Percentiles rank a stretch among this genome's conserved stretches.
These are phyloP conservation scores for Fusarium domesticum DNA, from an alignment of 2,329 filamentous ascomycete genomes.

Conservation along the genomic window DNA sequence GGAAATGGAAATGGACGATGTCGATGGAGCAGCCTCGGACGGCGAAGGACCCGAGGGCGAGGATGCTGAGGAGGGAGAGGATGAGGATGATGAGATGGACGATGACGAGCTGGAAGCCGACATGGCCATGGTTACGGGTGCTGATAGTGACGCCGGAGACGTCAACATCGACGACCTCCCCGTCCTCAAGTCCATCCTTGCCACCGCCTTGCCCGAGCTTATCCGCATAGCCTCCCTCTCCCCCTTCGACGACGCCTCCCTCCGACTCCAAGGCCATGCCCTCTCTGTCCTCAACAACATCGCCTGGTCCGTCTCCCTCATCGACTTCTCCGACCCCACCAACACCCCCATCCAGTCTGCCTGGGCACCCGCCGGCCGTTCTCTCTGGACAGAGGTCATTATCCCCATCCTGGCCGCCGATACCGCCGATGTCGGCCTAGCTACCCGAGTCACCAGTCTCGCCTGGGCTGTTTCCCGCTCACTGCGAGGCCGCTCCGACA, in stretches of 20 bases:
- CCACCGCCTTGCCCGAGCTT: conserved; percentile 41
- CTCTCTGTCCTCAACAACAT: conserved; percentile 65
- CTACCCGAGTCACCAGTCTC: conserved; percentile 61
- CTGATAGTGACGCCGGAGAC: conserved; percentile 40
- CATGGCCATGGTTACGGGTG: conserved; percentile 61
- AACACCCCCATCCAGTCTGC: conserved; percentile 50
- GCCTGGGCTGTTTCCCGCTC: conserved; percentile 63
- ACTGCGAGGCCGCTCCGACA: conserved; percentile 45
- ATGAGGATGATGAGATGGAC: conserved; percentile 53
- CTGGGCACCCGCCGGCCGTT: conserved; percentile 53
- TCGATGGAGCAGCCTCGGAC: conserved; percentile 36
- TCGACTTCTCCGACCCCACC: conserved; percentile 55
- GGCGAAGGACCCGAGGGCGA: conserved; percentile 37
- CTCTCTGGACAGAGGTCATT: conserved; percentile 58
- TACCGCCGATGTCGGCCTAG: conserved; percentile 59
- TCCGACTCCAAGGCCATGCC: conserved; percentile 50
- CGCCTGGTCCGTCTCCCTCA: conserved; percentile 61
- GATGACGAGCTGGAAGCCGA: conserved; percentile 59
- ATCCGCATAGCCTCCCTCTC: conserved; percentile 45
- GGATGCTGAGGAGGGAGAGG: conserved; percentile 36
- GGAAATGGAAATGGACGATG: conserved; percentile 40
- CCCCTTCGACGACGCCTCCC: conserved; percentile 40
- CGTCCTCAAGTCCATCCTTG: conserved; percentile 45
- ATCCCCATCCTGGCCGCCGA: conserved; percentile 57
- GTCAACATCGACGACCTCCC: conserved; percentile 49